A percentile compares a stretch with the other conserved stretches of the same genome.
phyloP scores from a whole-genome alignment of 1,139 yeast genomes.

The Kodamaea anthophila region DNA sequence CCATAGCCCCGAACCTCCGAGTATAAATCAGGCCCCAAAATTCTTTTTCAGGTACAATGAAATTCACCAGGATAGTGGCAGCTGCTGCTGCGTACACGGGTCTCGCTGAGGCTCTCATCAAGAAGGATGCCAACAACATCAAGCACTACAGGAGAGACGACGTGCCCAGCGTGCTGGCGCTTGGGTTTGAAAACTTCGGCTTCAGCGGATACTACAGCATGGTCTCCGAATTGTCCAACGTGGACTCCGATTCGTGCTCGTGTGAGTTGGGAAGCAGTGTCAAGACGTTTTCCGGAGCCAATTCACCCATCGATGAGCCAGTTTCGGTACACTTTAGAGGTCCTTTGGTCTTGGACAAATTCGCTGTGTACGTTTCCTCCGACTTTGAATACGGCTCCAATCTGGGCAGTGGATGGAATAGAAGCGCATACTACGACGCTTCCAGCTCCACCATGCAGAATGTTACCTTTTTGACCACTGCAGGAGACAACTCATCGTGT shows the following conservation, averaged over 20 bases:
- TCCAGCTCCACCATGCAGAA: constrained; percentile 54
- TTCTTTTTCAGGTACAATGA: constrained; percentile 2
- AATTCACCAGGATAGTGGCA: constrained; percentile 2
- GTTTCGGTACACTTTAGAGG: constrained; percentile 93
- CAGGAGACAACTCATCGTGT: constrained; percentile 70
- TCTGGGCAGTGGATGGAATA: constrained; percentile 57
- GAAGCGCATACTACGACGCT: constrained; percentile 59
- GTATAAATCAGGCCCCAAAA: too few relatives aligned
- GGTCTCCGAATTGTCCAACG: constrained; percentile 53
- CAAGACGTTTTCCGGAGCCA: constrained; percentile 59
- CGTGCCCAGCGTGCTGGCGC: constrained; percentile 9
- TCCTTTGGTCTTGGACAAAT: constrained; percentile 71
- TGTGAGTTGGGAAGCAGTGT: constrained; percentile 55
- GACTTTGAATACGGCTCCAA: constrained; percentile 23
- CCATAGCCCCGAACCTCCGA: too few relatives aligned
- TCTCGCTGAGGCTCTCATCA: constrained; percentile 2
- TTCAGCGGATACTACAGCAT: constrained; percentile 71
- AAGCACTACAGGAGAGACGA: constrained; percentile 6
- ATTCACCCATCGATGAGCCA: constrained; percentile 85
- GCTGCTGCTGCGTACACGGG: constrained; percentile 2
- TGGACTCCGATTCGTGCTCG: constrained; percentile 45
- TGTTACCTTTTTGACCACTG: constrained; percentile 75
- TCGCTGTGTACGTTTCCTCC: constrained; percentile 47
- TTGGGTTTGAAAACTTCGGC: constrained; percentile 43
- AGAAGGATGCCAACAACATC: constrained; percentile 8